Base-by-base conservation (phyloP, 306 rosid genomes). In the Lagenaria siceraria region DNA sequence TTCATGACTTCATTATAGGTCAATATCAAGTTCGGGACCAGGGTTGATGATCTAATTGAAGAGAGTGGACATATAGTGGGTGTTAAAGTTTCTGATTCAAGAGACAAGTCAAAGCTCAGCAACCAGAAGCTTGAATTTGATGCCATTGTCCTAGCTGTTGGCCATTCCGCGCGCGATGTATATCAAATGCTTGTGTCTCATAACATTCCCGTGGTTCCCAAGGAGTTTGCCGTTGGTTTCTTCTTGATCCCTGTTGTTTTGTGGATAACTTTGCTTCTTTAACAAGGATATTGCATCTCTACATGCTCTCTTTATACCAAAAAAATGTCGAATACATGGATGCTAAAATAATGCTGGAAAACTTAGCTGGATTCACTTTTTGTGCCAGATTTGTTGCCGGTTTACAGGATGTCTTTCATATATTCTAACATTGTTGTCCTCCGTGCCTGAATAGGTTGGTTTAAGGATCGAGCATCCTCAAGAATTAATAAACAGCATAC, bases 401-500 rank as follows among this genome's bases (percentile, higher is more conserved):
- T n/a, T 74, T 35, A 27, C 75, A 33, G 38, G 68, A 75, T 35
- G 9, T 54, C 77, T 59, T 70, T 73, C 71, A 66, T 15, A 58
- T 6, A 62, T 76, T 79, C 55, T 84, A 62, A 72, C 63, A 54
- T 46, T 43, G 46, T 35, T 51, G 46, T 80, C 78, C 68, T 72
- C 55, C 68, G 55, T 82, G 82, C 49, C 52, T 83, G 79, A 81
- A 80, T 89, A 95, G 98, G 92, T 95, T 66, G 98, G 98, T 80
- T 80, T 95, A 83, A 90, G 98, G 78, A 86, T 95, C 61, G 98
- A 95, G 88, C 98, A 95, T 84, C 97, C 97, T 83, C 98, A 95
- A 76, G 97, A 90, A 80, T 83, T 89, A 78, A 84, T 95, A 83
- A 89, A 95, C 87, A 87, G 79, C 81, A 85, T 90, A 82, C 97